Conservation (phyloP, 2,329 filamentous ascomycete genomes). For the Pseudogymnoascus sp. region DNA sequence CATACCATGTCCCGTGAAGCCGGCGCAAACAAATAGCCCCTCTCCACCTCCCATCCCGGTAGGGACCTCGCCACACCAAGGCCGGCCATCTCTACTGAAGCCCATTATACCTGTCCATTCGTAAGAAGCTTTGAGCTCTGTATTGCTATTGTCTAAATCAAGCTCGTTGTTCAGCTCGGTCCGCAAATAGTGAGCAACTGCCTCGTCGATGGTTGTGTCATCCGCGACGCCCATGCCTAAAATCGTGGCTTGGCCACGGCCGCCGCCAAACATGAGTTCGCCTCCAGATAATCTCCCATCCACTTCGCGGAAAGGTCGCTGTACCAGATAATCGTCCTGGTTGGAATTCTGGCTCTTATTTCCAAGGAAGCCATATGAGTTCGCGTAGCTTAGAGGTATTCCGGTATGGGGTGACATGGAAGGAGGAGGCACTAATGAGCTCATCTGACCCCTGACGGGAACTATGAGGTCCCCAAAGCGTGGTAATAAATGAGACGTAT, state of each 20-base stretch:
- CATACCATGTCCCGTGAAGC: slow-evolving; percentile 73
- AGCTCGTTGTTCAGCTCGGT: slow-evolving; percentile 21
- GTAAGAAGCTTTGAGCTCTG: slow-evolving; percentile 39
- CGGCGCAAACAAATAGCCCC: slow-evolving; percentile 57
- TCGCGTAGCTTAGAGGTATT: slow-evolving; percentile 17
- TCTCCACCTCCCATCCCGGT: slow-evolving; percentile 37
- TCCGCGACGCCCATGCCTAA: slow-evolving; percentile 51
- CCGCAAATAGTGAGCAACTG: slow-evolving; percentile 27
- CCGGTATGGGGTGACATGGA: slow-evolving; percentile 23
- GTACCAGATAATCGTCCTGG: slow-evolving; percentile 66
- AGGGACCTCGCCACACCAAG: slow-evolving; percentile 67
- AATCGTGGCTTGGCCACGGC: slow-evolving; percentile 48
- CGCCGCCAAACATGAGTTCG: slow-evolving; percentile 66
- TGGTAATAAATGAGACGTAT: slow-evolving; percentile 70
- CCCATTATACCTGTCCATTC: slow-evolving; percentile 79
- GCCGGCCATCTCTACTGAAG: slow-evolving; percentile 58
- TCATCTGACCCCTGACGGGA: slow-evolving; percentile 69
- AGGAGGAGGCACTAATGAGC: slow-evolving; percentile 53
- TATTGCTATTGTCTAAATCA: slow-evolving; percentile 28
- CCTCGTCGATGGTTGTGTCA: slow-evolving; percentile 50
- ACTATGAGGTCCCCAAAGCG: slow-evolving; percentile 64
- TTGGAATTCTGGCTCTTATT: slow-evolving; percentile 35
- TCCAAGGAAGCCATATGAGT: slow-evolving; percentile 53
- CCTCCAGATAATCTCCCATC: slow-evolving; percentile 31
- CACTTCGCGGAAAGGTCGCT: slow-evolving; percentile 45